Base-by-base conservation (phyloP, 164 flowering plant species). In the Umbilicus rupestris region DNA sequence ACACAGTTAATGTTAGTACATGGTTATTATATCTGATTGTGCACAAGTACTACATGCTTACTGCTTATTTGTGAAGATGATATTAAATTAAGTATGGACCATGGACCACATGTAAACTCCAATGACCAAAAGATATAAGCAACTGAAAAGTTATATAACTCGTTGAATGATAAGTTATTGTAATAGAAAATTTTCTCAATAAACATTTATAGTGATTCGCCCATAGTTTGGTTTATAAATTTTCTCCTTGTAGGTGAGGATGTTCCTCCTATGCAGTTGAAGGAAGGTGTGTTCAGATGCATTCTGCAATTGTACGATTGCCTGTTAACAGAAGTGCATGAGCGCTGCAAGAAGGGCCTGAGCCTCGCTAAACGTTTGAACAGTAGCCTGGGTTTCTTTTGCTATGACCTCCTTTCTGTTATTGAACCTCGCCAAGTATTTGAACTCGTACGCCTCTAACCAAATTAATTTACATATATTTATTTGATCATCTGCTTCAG, bases 381-480 rank as follows among this genome's bases (percentile, higher is more conserved):
- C 72, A 95, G 99, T 78, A 90, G 97, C 75, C 80, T 95, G 83
- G 97, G 91, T 30, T 95, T 91, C 82, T 92, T 95, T 75, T 95
- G 99, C 72, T 90, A 89, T 78, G 99, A 95, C 77, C 96, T 95
- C 65, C 72, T 95, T 70, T 95, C 96, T 26, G 74, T 86, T 63
- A 80, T 95, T 72, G 99, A 95, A 78, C 99, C 99, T 59, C 96
- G 99, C 19, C 99, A 95, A 79, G 97, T 95, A 69, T 95, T 92
- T 86, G 99, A 95, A 66, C 70, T 95, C 94, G 99, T 95, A 84
- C 44, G 82, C 28, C 30, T 70, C 52, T 41, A 67, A 19, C 15
- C 14, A 19, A 30, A 3, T 29, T 29, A 15, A 19, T 10, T 29
- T 17, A 10, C 41, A 24, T 28, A 7, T 30, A 17, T 60, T 37